Evolutionary conservation across 1,284 basidiomycete species (phyloP).

Genomic region (Exobasidium cylindrosporum): DNA sequence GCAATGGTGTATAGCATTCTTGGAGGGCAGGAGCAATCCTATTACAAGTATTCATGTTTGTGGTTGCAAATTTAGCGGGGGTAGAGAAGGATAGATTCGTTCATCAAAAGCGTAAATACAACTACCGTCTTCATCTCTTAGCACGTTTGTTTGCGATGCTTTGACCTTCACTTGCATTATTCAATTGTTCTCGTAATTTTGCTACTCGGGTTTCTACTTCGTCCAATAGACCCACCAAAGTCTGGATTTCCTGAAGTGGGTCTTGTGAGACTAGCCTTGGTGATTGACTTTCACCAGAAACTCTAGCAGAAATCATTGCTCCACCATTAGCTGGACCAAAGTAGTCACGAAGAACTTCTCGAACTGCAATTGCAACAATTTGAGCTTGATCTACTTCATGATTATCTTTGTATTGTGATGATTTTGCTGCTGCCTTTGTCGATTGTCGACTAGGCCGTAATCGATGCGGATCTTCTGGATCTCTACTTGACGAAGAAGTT

Average conservation of each 20-base stretch:
- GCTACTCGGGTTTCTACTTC: conserved; percentile 5
- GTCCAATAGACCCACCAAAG: conserved; percentile 5
- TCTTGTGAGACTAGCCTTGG: conserved; percentile 3
- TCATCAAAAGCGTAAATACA: too few relatives aligned
- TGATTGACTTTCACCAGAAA: background rate
- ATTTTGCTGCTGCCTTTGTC: background rate
- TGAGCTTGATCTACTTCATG: conserved; percentile 1
- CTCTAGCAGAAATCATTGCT: background rate
- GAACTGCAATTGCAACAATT: conserved; percentile 14
- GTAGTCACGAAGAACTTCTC: conserved; percentile 19
- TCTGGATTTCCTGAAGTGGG: background rate
- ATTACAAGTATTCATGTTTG: too few relatives aligned
- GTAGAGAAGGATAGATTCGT: too few relatives aligned
- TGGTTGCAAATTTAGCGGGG: too few relatives aligned
- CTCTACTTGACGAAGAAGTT: conserved; percentile 7
- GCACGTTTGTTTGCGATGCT: background rate
- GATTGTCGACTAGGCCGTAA: background rate
- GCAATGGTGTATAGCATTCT: too few relatives aligned
- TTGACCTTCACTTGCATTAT: background rate
- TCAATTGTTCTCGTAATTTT: background rate
- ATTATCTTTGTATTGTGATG: background rate
- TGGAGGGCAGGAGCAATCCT: too few relatives aligned
- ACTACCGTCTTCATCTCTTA: background rate
- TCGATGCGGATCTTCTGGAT: conserved; percentile 17
- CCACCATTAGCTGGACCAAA: conserved; percentile 5